These are phyloP conservation scores for Myriosclerotinia duriaeana DNA, from an alignment of 2,329 filamentous ascomycete species.

Conservation along the genomic window DNA sequence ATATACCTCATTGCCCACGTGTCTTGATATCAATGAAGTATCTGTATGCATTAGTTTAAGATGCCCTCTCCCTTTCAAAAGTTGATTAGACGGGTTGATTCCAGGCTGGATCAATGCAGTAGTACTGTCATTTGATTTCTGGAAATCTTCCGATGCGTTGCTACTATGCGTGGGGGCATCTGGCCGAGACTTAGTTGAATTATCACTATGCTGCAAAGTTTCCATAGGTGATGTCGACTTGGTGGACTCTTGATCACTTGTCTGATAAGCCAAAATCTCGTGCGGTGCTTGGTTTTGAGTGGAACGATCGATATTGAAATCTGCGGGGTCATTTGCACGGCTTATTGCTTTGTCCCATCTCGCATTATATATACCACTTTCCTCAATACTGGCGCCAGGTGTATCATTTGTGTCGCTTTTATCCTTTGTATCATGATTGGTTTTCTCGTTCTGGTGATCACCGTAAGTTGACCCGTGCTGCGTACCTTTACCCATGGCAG, in stretches of 20 bases:
- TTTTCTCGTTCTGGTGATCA: not conserved
- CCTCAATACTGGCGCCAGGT: not conserved
- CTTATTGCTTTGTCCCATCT: not conserved
- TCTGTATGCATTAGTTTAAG: not conserved
- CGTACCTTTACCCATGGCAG: not conserved
- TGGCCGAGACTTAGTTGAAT: too few species aligned
- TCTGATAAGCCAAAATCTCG: not conserved
- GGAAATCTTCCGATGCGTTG: fast-evolving
- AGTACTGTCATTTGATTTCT: fast-evolving
- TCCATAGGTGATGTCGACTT: not conserved
- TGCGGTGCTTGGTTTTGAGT: not conserved
- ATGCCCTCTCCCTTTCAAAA: not conserved
- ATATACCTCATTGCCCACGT: not conserved
- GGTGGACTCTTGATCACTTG: fast-evolving
- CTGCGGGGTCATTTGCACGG: not conserved
- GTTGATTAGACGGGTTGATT: not conserved
- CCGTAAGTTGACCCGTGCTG: not conserved
- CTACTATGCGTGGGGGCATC: not conserved
- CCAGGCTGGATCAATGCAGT: not conserved
- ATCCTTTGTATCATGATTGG: not conserved
- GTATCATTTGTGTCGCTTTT: not conserved
- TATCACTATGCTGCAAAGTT: not conserved
- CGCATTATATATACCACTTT: too few species aligned
- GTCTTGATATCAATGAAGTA: fast-evolving
- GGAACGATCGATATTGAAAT: not conserved